These are phyloP conservation scores for Gracilaria domingensis DNA, from an alignment of 23 red algal species.

Conservation along the genomic window DNA sequence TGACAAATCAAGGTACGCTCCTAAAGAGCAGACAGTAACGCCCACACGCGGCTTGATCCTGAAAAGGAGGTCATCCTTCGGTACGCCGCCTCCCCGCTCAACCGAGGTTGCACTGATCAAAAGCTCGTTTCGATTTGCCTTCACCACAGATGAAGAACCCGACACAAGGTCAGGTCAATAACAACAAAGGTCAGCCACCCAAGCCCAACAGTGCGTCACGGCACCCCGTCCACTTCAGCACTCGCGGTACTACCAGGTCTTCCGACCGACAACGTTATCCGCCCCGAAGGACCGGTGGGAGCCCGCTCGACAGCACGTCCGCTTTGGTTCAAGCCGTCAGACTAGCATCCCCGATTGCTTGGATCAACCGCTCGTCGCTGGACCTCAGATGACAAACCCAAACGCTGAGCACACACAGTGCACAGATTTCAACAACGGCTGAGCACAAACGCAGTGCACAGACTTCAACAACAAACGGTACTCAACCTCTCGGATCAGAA, in stretches of 20 bases:
- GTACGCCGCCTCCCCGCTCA: no score
- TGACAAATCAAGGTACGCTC: no score
- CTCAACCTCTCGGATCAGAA: constrained; percentile 19
- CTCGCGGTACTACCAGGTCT: neutral
- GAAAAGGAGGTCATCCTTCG: no score
- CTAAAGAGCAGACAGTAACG: no score
- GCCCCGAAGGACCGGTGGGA: constrained; percentile 2
- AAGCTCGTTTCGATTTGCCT: no score
- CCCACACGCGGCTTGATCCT: no score
- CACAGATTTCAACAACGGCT: neutral
- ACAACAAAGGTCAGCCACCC: no score
- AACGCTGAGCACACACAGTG: no score
- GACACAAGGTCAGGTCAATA: no score
- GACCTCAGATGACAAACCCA: no score
- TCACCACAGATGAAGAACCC: no score
- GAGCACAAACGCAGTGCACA: neutral
- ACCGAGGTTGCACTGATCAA: no score
- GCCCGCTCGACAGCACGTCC: neutral
- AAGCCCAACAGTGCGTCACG: neutral
- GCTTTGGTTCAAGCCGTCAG: neutral
- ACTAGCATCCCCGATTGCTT: neutral
- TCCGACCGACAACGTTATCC: neutral
- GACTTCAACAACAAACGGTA: neutral
- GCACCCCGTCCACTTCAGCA: neutral
- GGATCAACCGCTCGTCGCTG: constrained; percentile 2